Evolutionary conservation across 1,139 yeast species (phyloP), one percentile per base, ranked within the genome.

Genomic region (Candida frijolesensis): DNA sequence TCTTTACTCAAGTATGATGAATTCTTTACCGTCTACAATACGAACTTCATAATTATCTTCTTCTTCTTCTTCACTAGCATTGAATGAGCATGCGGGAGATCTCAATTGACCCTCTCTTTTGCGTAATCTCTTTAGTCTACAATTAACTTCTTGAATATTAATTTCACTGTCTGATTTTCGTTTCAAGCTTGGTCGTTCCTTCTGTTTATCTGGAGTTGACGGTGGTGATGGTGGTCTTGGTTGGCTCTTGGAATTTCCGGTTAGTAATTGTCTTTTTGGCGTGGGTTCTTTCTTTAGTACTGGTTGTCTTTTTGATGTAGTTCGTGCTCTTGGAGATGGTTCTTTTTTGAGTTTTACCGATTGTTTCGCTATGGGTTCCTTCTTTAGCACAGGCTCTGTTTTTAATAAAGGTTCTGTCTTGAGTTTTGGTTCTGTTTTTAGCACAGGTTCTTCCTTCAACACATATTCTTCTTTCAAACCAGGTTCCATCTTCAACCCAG

Each of bases 71-170:
- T 40, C 51, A 43, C 47, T 34, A 15, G 42, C 45, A 33, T 34
- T 43, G 6, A 43, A 14, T 15, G 46, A 43, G 10, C 33, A 44
- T 6, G 32, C 25, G 8, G 42, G 46, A 18, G 45, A 46, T n/a
- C 35, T 47, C 44, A 51, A 65, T 63, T 54, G 68, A 63, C 16
- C 65, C 54, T 22, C 57, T 50, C 4, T 68, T 67, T 12, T 67
- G 56, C 3, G 66, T 62, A 22, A 62, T 35, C 38, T 61, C 60
- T 41, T 52, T 52, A 43, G n/a, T 16, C 46, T 34, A 9, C 41
- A 14, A 25, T 35, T 25, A 3, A 34, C 40, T 14, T 43, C 46
- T 22, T 34, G 16, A 5, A 34, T 15, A 35, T 34, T 35, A 5
- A 43, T 43, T 38, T 45, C 47, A 14, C 37, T 27, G 56, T 54